phyloP scores from a whole-genome alignment of 2,329 filamentous ascomycete species.

The Verruconis gallopava region DNA sequence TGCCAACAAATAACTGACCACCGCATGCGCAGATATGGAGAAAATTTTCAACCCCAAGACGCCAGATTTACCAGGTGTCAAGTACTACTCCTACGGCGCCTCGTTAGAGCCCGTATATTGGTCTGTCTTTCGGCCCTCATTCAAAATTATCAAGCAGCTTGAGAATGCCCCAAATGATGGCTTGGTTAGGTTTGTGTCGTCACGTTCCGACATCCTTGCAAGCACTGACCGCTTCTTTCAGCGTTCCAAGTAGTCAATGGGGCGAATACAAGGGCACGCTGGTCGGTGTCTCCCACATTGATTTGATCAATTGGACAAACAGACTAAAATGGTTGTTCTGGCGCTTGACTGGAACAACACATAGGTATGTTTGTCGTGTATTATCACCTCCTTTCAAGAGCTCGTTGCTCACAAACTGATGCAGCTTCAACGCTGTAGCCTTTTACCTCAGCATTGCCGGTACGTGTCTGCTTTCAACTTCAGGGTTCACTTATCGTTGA shows the following conservation, averaged over 20 bases:
- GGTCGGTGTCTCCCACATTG: slow-evolving; percentile 49
- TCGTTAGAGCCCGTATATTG: slow-evolving; percentile 41
- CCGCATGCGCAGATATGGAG: slow-evolving; percentile 37
- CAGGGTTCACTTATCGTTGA: neutral
- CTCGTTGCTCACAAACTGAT: slow-evolving; percentile 11
- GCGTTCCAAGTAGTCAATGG: slow-evolving; percentile 47
- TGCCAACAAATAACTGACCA: too few species aligned
- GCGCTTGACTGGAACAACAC: slow-evolving; percentile 41
- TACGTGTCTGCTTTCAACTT: slow-evolving; percentile 21
- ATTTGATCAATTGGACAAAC: slow-evolving; percentile 56
- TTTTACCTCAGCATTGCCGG: slow-evolving; percentile 54
- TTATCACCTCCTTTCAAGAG: neutral
- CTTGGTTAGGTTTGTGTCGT: slow-evolving; percentile 37
- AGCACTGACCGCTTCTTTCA: slow-evolving; percentile 11
- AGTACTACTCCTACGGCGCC: slow-evolving; percentile 53
- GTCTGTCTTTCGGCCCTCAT: slow-evolving; percentile 44
- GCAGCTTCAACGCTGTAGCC: slow-evolving; percentile 49
- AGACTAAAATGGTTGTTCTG: slow-evolving; percentile 46
- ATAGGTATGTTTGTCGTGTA: slow-evolving; percentile 29
- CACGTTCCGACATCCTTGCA: neutral
- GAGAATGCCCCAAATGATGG: slow-evolving; percentile 51
- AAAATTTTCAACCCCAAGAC: slow-evolving; percentile 47
- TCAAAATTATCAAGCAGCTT: slow-evolving; percentile 38
- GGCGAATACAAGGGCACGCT: slow-evolving; percentile 51
- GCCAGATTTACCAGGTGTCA: slow-evolving; percentile 40